Percentiles rank a stretch among this genome's conserved stretches.
These are phyloP conservation scores for Aspergillus sp. DNA, from an alignment of 2,329 filamentous ascomycete species.

Conservation along the genomic window DNA sequence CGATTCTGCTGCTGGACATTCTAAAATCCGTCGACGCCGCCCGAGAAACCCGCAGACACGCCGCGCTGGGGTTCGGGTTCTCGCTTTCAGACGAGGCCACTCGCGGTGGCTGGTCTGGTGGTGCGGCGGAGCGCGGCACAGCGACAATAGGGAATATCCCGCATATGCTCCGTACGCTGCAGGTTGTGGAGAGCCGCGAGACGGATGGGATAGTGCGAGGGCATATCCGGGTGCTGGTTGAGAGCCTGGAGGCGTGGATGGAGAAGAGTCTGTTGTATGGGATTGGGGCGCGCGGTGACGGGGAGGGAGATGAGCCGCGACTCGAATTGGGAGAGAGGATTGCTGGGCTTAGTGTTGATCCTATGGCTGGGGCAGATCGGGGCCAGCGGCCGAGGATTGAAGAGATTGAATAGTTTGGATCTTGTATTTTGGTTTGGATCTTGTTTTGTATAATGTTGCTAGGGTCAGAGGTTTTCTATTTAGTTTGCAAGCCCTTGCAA, in stretches of 20 bases:
- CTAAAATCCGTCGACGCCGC: slow-evolving; percentile 31
- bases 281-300: slow-evolving; percentile 17
- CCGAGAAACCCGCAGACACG: slow-evolving; percentile 19
- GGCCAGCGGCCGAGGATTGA: slow-evolving; percentile 27
- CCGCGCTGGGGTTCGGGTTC: slow-evolving; percentile 31
- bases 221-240: slow-evolving; percentile 30
- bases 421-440: neutral
- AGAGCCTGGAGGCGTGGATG: slow-evolving; percentile 35
- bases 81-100: slow-evolving; percentile 19
- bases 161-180: slow-evolving; percentile 26
- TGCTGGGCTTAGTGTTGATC: slow-evolving; percentile 30
- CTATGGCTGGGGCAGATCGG: slow-evolving; percentile 16
- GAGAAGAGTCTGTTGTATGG: slow-evolving; percentile 35
- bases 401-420: slow-evolving; percentile 30
- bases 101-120: neutral
- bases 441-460: too few species aligned
- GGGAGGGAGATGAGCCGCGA: slow-evolving; percentile 12
- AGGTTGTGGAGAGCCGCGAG: slow-evolving; percentile 30
- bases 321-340: slow-evolving; percentile 29
- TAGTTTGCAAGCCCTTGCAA: too few species aligned
- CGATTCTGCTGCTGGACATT: slow-evolving; percentile 31
- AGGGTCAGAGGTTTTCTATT: too few species aligned
- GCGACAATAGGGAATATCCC: slow-evolving; percentile 31
- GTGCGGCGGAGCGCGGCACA: slow-evolving; percentile 4
- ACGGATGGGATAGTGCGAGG: slow-evolving; percentile 31